Evolutionary conservation across 2,329 filamentous ascomycete genomes (phyloP), one percentile per base, ranked within the genome.

Genomic region (Elsinoe batatas): DNA sequence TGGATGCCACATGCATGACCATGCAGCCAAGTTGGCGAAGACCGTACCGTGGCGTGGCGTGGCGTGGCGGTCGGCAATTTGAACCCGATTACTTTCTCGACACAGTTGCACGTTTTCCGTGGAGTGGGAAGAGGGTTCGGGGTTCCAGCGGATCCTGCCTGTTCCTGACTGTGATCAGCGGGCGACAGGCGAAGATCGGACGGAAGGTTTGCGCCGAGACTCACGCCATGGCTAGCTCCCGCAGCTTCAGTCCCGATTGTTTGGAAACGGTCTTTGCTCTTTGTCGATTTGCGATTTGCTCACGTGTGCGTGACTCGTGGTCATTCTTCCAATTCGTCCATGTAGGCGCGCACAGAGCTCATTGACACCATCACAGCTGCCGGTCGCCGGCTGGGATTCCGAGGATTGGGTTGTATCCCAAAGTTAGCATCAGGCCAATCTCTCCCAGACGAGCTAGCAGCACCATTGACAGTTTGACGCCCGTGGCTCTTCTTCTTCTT

Each of bases 241-340:
- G 47, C 17, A 10, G 12, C 17, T 35, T 35, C 7, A 13, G 30
- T 51, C 18, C 47, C 47, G 47, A 51, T 37, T 26, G 32, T 51
- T 38, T 51, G 47, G 47, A 26, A 51, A 49, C 44, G 47, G 40
- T 38, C 2, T 17, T 22, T 15, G 26, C 47, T 33, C 26, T 18
- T 26, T 11, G 26, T 49, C 44, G 44, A 33, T 49, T 26, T 49
- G 36, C 44, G 44, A 33, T 49, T 26, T 49, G 36, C 44, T 49
- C 22, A 49, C 20, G 20, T 51, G 13, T 38, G 7, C 33, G n/a
- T 38, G 47, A 51, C 47, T 51, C 47, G 47, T 33, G 8, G 18
- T 51, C 47, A 51, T 51, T 38, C 32, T 15, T 51, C 47, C 47
- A 36, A 51, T 51, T 51, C 47, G 47, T 51, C 30, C 46, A 50